Conservation (phyloP, 2,329 filamentous ascomycete genomes). For the Paraconiothyrium sp. region DNA sequence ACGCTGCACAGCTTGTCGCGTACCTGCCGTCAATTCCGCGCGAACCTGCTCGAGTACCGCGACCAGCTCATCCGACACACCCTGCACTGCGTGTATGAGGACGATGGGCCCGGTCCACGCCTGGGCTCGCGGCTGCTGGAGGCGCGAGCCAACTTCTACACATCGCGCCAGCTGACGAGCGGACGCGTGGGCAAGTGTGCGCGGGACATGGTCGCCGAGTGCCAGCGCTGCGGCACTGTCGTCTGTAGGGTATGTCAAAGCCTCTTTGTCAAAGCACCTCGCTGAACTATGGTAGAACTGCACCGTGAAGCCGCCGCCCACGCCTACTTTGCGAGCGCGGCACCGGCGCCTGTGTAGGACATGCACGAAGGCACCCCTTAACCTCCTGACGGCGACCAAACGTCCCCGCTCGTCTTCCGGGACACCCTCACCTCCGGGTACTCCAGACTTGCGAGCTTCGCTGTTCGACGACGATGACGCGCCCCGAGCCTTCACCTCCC, state of each 20-base stretch:
- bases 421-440: conserved; percentile 33
- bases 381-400: conserved; percentile 54
- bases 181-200: conserved; percentile 83
- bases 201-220: conserved; percentile 85
- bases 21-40: conserved; percentile 82
- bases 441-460: conserved; percentile 31
- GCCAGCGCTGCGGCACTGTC: conserved; percentile 77
- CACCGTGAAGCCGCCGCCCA: conserved; percentile 80
- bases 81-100: conserved; percentile 81
- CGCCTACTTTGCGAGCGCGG: conserved; percentile 72
- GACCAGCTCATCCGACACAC: conserved; percentile 76
- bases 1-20: conserved; percentile 83
- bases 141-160: conserved; percentile 27
- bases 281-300: conserved; percentile 73
- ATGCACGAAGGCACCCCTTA: conserved; percentile 77
- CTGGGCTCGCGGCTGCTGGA: conserved; percentile 52
- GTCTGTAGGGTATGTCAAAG: conserved; percentile 77
- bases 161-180: conserved; percentile 55
- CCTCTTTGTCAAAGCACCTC: neutral
- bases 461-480: conserved; percentile 35
- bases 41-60: conserved; percentile 81
- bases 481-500: conserved; percentile 53
- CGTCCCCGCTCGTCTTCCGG: conserved; percentile 33
- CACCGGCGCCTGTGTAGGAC: conserved; percentile 82
- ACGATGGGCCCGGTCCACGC: conserved; percentile 61